Evolutionary conservation across 345 rosid species (phyloP).

Genomic region (Iberis pinnata): DNA sequence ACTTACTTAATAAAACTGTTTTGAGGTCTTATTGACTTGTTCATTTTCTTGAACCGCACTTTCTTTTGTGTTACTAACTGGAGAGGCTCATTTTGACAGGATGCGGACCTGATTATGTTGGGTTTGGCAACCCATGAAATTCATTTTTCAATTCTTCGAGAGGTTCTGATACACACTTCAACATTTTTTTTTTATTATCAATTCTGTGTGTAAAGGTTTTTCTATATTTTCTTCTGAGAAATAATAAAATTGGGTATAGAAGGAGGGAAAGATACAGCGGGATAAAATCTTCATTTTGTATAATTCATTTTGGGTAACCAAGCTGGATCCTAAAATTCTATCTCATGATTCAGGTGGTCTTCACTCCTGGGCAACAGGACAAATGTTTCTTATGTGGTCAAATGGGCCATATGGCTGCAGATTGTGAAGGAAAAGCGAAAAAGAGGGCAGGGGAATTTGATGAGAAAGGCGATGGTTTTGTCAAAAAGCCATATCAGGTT

Average conservation of each 20-base stretch:
- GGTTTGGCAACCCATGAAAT: conserved; percentile 94
- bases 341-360: conserved; percentile 54
- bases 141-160: conserved; percentile 95
- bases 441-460: conserved; percentile 84
- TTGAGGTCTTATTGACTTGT: not conserved
- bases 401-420: conserved; percentile 80
- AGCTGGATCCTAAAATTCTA: not conserved
- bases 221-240: not conserved
- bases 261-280: not conserved
- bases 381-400: conserved; percentile 97
- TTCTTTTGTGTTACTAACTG: conserved; percentile 15
- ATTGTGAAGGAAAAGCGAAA: conserved; percentile 85
- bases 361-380: conserved; percentile 81
- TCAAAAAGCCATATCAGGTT: conserved; percentile 93
- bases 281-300: not conserved
- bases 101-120: conserved; percentile 95
- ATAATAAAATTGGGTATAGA: not conserved
- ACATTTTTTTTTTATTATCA: not conserved
- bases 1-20: not conserved
- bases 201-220: not conserved
- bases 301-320: conserved; percentile 1
- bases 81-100: conserved; percentile 41
- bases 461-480: conserved; percentile 70
- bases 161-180: conserved; percentile 44
- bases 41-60: not conserved